Percentiles rank a stretch among this genome's conserved stretches.
Evolutionary conservation across 305 asterid genomes (phyloP).

Genomic region (Coffea humblotiana): DNA sequence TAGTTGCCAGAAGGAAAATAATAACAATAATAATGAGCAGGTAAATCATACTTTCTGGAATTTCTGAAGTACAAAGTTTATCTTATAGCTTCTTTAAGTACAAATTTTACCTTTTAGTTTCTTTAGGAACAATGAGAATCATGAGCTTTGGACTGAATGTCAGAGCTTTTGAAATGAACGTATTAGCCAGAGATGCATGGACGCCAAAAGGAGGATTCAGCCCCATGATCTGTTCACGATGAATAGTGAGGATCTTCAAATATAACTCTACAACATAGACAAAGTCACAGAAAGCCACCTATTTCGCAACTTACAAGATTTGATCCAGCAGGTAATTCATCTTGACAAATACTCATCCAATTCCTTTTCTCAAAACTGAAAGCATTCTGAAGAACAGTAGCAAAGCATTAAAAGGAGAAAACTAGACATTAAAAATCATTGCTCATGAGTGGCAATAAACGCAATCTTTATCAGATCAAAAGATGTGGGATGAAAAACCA

Average conservation of each 20-base stretch:
- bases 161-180: slow-evolving; percentile 63
- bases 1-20: slow-evolving; percentile 18
- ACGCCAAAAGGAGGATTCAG: slow-evolving; percentile 78
- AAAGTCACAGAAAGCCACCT: slow-evolving; percentile 12
- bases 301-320: slow-evolving; percentile 46
- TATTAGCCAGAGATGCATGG: slow-evolving; percentile 51
- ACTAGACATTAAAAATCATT: background rate
- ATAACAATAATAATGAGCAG: slow-evolving; percentile 9
- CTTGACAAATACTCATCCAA: slow-evolving; percentile 58
- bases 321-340: slow-evolving; percentile 63
- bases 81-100: too few relatives aligned
- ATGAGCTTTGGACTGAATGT: slow-evolving; percentile 68
- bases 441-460: background rate
- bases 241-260: slow-evolving; percentile 15
- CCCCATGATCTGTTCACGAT: slow-evolving; percentile 58
- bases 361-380: slow-evolving; percentile 67
- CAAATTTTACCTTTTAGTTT: slow-evolving; percentile 48
- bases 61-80: background rate
- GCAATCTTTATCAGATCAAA: background rate
- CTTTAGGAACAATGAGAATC: slow-evolving; percentile 68
- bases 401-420: background rate
- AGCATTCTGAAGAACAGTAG: slow-evolving; percentile 45
- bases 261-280: slow-evolving; percentile 15
- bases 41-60: slow-evolving; percentile 2
- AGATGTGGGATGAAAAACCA: background rate